Evolutionary conservation across 176 grass and related monocot genomes (phyloP).

Genomic region (Cenchrus fungigraminus): DNA sequence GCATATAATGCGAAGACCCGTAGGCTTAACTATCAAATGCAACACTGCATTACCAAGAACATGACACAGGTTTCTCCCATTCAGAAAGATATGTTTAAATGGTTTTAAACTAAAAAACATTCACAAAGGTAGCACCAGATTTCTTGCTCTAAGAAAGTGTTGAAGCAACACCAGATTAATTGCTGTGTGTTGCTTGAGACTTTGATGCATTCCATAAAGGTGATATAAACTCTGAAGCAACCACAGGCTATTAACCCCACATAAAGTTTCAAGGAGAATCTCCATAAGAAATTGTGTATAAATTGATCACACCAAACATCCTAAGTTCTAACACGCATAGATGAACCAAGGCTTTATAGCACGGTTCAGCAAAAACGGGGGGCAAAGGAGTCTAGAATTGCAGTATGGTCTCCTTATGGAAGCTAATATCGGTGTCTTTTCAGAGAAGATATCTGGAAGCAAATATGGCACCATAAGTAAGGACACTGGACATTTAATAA

Average conservation of each 20-base stretch:
- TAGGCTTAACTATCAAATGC: conserved; percentile 28
- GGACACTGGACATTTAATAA: background rate
- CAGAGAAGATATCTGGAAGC: background rate
- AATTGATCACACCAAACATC: background rate
- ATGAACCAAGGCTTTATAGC: conserved; percentile 7
- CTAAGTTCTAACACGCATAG: background rate
- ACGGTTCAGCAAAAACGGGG: background rate
- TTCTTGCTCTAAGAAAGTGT: conserved; percentile 16
- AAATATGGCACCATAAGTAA: background rate
- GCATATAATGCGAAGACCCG: background rate
- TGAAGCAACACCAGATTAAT: background rate
- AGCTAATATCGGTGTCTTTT: background rate
- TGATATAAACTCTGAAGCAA: background rate
- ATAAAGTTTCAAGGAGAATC: background rate
- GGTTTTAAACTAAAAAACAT: background rate
- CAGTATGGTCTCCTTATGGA: background rate
- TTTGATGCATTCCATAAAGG: background rate
- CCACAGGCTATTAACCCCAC: background rate
- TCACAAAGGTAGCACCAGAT: conserved; percentile 4
- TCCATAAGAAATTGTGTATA: background rate
- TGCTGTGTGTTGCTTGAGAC: background rate
- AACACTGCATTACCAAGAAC: background rate
- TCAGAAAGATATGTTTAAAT: conserved; percentile 3
- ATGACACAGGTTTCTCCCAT: background rate
- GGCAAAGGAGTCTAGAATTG: background rate